phyloP scores from a whole-genome alignment of 1,284 basidiomycete genomes.

The Cutaneotrichosporon sp. region DNA sequence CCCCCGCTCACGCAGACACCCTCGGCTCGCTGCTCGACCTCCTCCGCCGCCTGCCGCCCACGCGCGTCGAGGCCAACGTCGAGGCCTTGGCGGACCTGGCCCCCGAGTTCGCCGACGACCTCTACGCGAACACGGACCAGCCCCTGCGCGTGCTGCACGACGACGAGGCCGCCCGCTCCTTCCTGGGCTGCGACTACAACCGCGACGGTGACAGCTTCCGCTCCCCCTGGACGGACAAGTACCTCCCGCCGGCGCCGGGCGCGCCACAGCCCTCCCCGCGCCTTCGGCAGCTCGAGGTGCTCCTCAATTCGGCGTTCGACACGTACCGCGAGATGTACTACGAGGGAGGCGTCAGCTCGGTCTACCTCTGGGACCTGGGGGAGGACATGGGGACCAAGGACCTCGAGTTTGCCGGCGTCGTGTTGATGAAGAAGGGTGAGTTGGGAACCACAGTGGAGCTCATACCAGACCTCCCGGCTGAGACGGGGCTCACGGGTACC shows the following conservation, averaged over 20 bases:
- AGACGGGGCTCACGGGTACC: slow-evolving; percentile 52
- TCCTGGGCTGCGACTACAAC: slow-evolving; percentile 96
- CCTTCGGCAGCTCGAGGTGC: slow-evolving; percentile 86
- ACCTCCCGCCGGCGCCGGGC: slow-evolving; percentile 77
- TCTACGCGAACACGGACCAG: slow-evolving; percentile 92
- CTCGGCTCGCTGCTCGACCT: slow-evolving; percentile 91
- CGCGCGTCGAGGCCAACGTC: slow-evolving; percentile 86
- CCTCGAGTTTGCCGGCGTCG: slow-evolving; percentile 83
- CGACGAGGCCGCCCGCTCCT: slow-evolving; percentile 72
- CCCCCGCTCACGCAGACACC: slow-evolving; percentile 21
- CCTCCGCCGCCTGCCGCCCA: slow-evolving; percentile 91
- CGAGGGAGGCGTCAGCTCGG: slow-evolving; percentile 95
- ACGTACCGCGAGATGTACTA: slow-evolving; percentile 98
- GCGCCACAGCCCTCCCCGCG: slow-evolving; percentile 81
- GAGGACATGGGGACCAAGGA: slow-evolving; percentile 62
- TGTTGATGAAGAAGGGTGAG: slow-evolving; percentile 93
- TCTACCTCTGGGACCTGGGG: slow-evolving; percentile 97
- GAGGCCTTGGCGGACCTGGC: slow-evolving; percentile 75
- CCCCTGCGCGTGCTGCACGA: slow-evolving; percentile 83
- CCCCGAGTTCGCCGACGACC: slow-evolving; percentile 94
- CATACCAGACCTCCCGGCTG: slow-evolving; percentile 22
- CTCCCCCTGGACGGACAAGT: slow-evolving; percentile 97
- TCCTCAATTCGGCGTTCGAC: slow-evolving; percentile 95
- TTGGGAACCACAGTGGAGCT: slow-evolving; percentile 20
- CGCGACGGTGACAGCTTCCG: slow-evolving; percentile 92